Conservation (phyloP, 2,329 filamentous ascomycete species). For the Phyllosticta ampelicida region DNA sequence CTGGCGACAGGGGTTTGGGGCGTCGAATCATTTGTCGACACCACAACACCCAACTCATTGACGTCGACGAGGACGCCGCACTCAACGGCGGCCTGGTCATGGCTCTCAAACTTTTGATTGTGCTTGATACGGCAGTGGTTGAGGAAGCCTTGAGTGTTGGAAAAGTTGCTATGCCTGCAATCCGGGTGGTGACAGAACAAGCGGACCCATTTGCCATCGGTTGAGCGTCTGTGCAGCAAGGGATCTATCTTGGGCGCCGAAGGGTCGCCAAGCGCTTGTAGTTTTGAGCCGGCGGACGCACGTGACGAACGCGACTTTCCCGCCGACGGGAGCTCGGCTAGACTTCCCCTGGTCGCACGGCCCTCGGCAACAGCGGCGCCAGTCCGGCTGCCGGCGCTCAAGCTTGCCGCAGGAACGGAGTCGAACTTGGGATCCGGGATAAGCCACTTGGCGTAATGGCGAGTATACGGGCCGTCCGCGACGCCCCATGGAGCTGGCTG, state of each 20-base stretch:
- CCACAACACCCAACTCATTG: slow-evolving; percentile 37
- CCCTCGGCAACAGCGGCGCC: slow-evolving; percentile 46
- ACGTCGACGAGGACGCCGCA: slow-evolving; percentile 75
- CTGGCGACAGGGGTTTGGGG: slow-evolving; percentile 13
- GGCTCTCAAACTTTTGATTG: slow-evolving; percentile 85
- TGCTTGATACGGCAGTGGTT: slow-evolving; percentile 98
- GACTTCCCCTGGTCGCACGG: slow-evolving; percentile 68
- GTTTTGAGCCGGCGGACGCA: slow-evolving; percentile 39
- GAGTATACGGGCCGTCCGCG: slow-evolving; percentile 80
- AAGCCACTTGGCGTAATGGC: slow-evolving; percentile 93
- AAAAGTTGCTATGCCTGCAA: slow-evolving; percentile 84
- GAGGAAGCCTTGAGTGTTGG: slow-evolving; percentile 96
- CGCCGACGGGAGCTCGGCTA: slow-evolving; percentile 42
- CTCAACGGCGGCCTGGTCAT: slow-evolving; percentile 82
- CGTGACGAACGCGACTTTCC: slow-evolving; percentile 48
- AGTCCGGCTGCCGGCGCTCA: slow-evolving; percentile 24
- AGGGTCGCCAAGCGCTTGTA: slow-evolving; percentile 31
- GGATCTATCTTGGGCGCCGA: slow-evolving; percentile 56
- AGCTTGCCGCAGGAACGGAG: slow-evolving; percentile 28
- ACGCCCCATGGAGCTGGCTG: slow-evolving; percentile 87
- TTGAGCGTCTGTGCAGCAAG: slow-evolving; percentile 71
- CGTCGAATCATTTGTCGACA: slow-evolving; percentile 12
- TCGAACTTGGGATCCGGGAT: slow-evolving; percentile 83
- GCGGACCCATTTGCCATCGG: slow-evolving; percentile 76
- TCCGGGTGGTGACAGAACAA: slow-evolving; percentile 62